Evolutionary conservation across 225 moss, liverwort and hornwort genomes (phyloP).

Genomic region (Pseudoscleropodium purum): DNA sequence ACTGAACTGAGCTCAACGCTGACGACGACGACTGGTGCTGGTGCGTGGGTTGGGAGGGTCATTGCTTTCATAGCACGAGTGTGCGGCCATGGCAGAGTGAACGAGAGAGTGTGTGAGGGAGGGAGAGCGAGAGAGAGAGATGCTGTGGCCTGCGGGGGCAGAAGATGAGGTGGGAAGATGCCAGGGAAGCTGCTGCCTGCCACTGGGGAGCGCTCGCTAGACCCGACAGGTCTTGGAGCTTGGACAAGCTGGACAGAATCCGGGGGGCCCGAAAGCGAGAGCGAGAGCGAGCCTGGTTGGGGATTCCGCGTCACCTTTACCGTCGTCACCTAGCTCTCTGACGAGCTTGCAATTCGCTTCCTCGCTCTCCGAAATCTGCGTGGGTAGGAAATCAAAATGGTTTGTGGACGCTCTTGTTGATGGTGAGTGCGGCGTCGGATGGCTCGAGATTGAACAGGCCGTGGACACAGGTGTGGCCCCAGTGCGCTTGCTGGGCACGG

Average conservation of each 20-base stretch:
- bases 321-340: neutral
- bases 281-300: conserved; percentile 1
- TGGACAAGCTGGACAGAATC: conserved; percentile 4
- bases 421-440: neutral
- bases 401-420: neutral
- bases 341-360: neutral
- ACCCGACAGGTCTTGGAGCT: neutral
- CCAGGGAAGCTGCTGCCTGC: conserved; percentile 1
- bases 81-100: neutral
- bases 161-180: conserved; percentile 23
- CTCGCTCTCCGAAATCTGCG: neutral
- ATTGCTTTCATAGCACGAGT: neutral
- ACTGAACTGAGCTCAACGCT: neutral
- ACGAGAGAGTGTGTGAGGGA: neutral
- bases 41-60: neutral
- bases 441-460: neutral
- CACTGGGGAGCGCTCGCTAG: conserved; percentile 2
- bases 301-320: neutral
- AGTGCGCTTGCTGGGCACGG: neutral
- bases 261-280: conserved; percentile 1
- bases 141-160: neutral
- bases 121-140: neutral
- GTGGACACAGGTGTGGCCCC: neutral
- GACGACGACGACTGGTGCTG: neutral
- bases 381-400: neutral